Percentiles rank a stretch among this genome's conserved stretches.
phyloP scores from a whole-genome alignment of 805 yeast genomes.

The Isabelozyma pseudorhagii region DNA sequence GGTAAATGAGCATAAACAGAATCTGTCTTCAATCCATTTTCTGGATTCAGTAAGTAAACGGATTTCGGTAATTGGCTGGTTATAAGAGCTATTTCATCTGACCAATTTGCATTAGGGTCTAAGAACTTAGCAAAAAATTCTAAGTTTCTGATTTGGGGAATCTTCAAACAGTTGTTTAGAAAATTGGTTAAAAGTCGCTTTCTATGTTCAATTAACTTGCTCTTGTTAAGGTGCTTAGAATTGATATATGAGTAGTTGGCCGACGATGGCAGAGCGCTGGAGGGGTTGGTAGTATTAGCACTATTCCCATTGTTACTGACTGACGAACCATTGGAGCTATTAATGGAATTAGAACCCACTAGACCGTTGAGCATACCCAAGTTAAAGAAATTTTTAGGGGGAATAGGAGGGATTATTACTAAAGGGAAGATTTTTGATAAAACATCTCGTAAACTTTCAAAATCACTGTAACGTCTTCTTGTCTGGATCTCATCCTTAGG shows the following conservation, averaged over 20 bases:
- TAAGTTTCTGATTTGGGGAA: conserved; percentile 53
- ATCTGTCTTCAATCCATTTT: conserved; percentile 38
- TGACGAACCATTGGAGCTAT: not conserved
- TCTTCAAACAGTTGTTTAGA: conserved; percentile 67
- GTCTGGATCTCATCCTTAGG: conserved; percentile 52
- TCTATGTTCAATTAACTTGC: conserved; percentile 46
- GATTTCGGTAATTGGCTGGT: conserved; percentile 38
- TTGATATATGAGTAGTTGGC: conserved; percentile 32
- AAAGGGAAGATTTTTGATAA: conserved; percentile 76
- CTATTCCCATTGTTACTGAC: not conserved
- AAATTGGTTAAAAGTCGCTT: conserved; percentile 74
- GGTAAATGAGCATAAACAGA: conserved; percentile 33
- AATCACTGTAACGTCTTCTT: conserved; percentile 83
- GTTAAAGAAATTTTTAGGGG: conserved; percentile 47
- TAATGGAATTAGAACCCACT: conserved; percentile 11
- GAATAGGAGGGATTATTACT: conserved; percentile 87
- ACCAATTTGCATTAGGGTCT: conserved; percentile 84
- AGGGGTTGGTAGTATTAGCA: conserved; percentile 3
- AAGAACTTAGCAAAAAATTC: conserved; percentile 72
- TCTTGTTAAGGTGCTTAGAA: conserved; percentile 37
- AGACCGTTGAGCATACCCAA: conserved; percentile 32
- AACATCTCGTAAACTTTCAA: conserved; percentile 74
- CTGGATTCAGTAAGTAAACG: conserved; percentile 42
- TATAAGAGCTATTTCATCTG: conserved; percentile 52
- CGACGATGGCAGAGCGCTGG: not conserved